Percentiles rank a stretch among this genome's conserved stretches.
phyloP scores from a whole-genome alignment of 208 protist genomes.

The Leishmania gerbilli region DNA sequence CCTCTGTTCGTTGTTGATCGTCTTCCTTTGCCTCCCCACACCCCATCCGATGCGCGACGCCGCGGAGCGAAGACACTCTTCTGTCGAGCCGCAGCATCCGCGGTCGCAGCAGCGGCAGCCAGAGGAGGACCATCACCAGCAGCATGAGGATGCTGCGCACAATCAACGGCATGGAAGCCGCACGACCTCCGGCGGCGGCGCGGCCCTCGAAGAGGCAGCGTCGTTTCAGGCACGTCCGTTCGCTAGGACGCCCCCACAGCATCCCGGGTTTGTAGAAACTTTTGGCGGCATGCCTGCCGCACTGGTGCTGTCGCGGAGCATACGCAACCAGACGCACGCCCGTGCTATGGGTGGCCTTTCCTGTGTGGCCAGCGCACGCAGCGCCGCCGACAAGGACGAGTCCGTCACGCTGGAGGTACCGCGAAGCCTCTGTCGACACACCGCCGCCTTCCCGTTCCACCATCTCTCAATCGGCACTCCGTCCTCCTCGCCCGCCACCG shows the following conservation, averaged over 20 bases:
- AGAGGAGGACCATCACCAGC: background rate
- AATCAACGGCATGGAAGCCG: background rate
- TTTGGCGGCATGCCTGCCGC: conserved; percentile 2
- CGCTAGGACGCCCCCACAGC: conserved; percentile 5
- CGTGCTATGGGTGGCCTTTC: conserved; percentile 10
- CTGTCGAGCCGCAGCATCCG: background rate
- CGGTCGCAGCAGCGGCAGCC: conserved; percentile 5
- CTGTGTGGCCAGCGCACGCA: conserved; percentile 7
- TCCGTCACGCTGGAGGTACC: background rate
- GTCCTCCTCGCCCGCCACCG: background rate
- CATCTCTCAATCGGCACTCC: background rate
- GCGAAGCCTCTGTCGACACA: background rate
- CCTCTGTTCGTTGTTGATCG: no score
- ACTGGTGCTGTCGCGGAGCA: conserved; percentile 35
- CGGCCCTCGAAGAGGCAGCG: background rate
- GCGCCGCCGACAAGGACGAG: conserved; percentile 21
- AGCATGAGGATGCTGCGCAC: background rate
- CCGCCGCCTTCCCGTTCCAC: background rate
- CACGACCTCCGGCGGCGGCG: background rate
- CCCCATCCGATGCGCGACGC: conserved; percentile 6
- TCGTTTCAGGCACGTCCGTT: background rate
- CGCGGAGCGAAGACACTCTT: background rate
- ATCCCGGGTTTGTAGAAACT: background rate
- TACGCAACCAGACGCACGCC: conserved; percentile 17
- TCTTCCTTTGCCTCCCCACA: background rate